Evolutionary conservation across 352 stramenopile species (phyloP).

Genomic region (Phytophthora lateralis): DNA sequence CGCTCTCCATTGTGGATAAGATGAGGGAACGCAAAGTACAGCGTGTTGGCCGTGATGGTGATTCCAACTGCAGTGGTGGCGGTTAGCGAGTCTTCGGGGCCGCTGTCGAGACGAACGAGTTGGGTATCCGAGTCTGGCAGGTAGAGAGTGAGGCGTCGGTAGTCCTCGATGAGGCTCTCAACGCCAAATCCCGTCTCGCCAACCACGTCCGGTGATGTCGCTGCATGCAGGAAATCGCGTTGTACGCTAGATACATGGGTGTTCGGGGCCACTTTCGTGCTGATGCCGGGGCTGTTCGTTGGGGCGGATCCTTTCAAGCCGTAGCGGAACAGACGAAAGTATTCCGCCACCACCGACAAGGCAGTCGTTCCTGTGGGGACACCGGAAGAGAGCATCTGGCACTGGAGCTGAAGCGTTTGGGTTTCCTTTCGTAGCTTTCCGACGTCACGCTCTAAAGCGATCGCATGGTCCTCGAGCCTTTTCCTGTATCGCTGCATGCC

Average conservation of each 20-base stretch:
- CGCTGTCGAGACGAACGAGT: not conserved
- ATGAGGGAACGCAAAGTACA: conserved; percentile 2
- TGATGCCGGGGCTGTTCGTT: no score
- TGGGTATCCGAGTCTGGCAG: not conserved
- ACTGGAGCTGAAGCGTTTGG: not conserved
- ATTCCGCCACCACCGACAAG: not conserved
- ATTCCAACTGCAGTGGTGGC: not conserved
- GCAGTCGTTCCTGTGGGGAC: not conserved
- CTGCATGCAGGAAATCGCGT: conserved; percentile 1
- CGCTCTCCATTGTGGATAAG: not conserved
- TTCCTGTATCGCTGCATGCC: conserved; percentile 1
- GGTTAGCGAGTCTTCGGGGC: not conserved
- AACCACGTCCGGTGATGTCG: not conserved
- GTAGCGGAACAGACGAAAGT: conserved; percentile 5
- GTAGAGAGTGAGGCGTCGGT: not conserved
- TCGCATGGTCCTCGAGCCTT: not conserved
- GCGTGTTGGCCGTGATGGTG: not conserved
- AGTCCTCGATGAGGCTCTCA: conserved; percentile 1
- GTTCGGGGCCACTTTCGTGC: no score
- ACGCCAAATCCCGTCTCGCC: not conserved
- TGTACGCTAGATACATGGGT: not conserved
- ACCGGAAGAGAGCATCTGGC: not conserved
- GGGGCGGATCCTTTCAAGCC: not conserved
- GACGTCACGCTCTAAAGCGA: not conserved
- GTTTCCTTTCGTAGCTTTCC: not conserved